These are phyloP conservation scores for Bolboschoenus planiculmis DNA, from an alignment of 176 grass and related monocot genomes.

Conservation along the genomic window DNA sequence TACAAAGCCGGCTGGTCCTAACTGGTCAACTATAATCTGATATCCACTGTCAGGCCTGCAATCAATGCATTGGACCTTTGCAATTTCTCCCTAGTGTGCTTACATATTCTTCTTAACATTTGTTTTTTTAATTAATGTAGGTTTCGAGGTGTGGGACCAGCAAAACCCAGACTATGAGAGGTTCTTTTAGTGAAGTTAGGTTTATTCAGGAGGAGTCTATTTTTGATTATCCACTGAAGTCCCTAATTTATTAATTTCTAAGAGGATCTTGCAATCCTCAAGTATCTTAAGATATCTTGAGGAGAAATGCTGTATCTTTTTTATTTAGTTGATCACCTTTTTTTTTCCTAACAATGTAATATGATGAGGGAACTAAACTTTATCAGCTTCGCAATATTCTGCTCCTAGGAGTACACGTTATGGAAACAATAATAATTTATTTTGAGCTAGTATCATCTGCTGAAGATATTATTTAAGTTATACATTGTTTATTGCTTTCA, in stretches of 20 bases:
- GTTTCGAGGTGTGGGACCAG: slow-evolving; percentile 71
- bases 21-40: not conserved
- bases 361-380: not conserved
- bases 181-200: slow-evolving; percentile 42
- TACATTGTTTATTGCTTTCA: not conserved
- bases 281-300: not conserved
- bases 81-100: not conserved
- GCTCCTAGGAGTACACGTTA: not conserved
- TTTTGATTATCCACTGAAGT: not conserved
- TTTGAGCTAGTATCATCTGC: not conserved
- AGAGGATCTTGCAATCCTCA: not conserved
- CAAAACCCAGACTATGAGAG: slow-evolving; percentile 50
- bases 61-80: not conserved
- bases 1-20: not conserved
- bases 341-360: not conserved
- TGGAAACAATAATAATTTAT: not conserved
- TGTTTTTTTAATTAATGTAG: slow-evolving; percentile 28
- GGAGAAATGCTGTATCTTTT: not conserved
- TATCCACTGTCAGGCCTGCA: not conserved
- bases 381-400: not conserved
- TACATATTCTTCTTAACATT: not conserved
- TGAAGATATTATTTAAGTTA: not conserved
- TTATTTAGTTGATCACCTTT: not conserved
- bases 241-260: slow-evolving; percentile 8
- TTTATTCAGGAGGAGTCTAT: not conserved